Conservation (phyloP, 2,329 filamentous ascomycete species). For the Akanthomyces dipterigenus region DNA sequence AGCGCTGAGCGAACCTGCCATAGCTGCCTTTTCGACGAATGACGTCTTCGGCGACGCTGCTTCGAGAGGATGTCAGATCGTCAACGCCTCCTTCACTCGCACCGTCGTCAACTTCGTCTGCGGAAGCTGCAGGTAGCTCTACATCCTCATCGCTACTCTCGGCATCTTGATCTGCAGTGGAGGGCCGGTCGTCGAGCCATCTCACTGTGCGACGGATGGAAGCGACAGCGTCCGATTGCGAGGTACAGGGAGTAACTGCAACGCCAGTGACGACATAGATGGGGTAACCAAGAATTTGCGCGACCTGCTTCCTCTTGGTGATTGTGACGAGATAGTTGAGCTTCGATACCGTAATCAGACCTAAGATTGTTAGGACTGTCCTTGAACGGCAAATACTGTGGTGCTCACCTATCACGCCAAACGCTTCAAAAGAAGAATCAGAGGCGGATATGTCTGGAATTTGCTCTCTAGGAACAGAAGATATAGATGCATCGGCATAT, state of each 20-base stretch:
- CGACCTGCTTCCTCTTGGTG: constrained; percentile 78
- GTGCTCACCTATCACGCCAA: constrained; percentile 49
- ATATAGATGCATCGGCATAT: constrained; percentile 54
- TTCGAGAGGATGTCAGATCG: constrained; percentile 31
- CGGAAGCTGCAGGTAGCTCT: constrained; percentile 26
- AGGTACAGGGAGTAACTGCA: constrained; percentile 79
- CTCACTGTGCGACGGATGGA: constrained; percentile 58
- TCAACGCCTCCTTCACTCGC: constrained; percentile 27
- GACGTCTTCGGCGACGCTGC: constrained; percentile 80
- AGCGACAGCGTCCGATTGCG: constrained; percentile 63
- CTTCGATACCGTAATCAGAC: constrained; percentile 74
- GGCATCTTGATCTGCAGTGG: constrained; percentile 33
- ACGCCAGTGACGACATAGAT: constrained; percentile 87
- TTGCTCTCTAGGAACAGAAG: constrained; percentile 37
- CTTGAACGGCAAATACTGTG: neutral
- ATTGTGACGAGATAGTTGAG: constrained; percentile 83
- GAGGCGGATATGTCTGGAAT: constrained; percentile 37
- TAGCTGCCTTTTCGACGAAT: constrained; percentile 78
- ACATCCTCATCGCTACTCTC: constrained; percentile 44
- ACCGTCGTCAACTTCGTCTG: constrained; percentile 40
- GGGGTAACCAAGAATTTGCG: constrained; percentile 72
- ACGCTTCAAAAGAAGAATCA: constrained; percentile 50
- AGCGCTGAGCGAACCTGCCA: constrained; percentile 80
- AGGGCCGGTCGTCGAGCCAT: constrained; percentile 31
- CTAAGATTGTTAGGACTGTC: constrained; percentile 37